Percentiles rank a stretch among this genome's conserved stretches.
phyloP scores from a whole-genome alignment of 2,329 filamentous ascomycete species.

The Elsinoe australis region DNA sequence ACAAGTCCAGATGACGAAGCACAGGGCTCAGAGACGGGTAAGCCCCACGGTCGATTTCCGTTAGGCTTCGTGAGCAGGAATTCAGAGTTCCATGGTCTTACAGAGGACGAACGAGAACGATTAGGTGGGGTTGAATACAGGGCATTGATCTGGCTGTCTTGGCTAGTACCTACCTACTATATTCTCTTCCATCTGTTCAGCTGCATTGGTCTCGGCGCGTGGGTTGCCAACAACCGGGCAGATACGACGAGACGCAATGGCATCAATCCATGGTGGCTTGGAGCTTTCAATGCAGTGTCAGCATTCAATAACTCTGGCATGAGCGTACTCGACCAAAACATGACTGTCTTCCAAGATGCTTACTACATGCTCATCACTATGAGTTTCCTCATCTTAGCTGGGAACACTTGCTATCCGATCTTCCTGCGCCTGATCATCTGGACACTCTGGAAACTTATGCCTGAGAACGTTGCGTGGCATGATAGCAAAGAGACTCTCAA shows the following conservation, averaged over 20 bases:
- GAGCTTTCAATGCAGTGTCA: slow-evolving; percentile 59
- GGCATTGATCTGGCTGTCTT: slow-evolving; percentile 52
- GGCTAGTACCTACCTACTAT: slow-evolving; percentile 55
- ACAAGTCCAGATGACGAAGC: too few relatives aligned
- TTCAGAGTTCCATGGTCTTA: slow-evolving; percentile 49
- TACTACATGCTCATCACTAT: slow-evolving; percentile 43
- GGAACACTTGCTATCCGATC: slow-evolving; percentile 51
- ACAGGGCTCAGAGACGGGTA: not conserved
- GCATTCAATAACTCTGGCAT: slow-evolving; percentile 68
- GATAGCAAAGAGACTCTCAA: slow-evolving; percentile 40
- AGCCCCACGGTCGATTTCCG: not conserved
- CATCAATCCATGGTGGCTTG: slow-evolving; percentile 60
- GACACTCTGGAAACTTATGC: slow-evolving; percentile 43
- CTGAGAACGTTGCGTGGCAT: slow-evolving; percentile 33
- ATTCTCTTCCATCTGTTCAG: slow-evolving; percentile 53
- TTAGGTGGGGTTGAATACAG: slow-evolving; percentile 59
- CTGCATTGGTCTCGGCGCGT: slow-evolving; percentile 53
- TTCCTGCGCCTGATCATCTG: slow-evolving; percentile 53
- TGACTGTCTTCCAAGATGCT: slow-evolving; percentile 50
- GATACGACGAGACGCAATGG: slow-evolving; percentile 47
- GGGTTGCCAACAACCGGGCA: slow-evolving; percentile 48
- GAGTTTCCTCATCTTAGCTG: slow-evolving; percentile 44
- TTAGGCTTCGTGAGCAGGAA: slow-evolving; percentile 33
- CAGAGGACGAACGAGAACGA: slow-evolving; percentile 47
- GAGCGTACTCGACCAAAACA: slow-evolving; percentile 58